These are phyloP conservation scores for Ophiostoma ips DNA, from an alignment of 2,329 filamentous ascomycete species.

Conservation along the genomic window DNA sequence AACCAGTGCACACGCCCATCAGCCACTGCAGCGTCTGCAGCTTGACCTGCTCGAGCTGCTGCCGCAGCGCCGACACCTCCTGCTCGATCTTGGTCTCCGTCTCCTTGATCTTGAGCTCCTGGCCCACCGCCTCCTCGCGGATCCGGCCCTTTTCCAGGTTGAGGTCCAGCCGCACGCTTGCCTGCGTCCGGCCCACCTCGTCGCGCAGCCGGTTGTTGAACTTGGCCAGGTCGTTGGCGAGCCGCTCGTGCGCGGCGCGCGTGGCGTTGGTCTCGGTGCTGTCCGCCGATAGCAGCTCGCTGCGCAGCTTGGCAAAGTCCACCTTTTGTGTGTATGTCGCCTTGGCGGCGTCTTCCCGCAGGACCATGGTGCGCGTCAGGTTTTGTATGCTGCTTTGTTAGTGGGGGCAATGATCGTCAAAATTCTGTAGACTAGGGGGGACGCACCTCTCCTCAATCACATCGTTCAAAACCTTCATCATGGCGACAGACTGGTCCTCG, in stretches of 20 bases:
- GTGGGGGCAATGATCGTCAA: background rate
- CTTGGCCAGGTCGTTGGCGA: conserved; percentile 91
- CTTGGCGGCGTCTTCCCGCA: conserved; percentile 81
- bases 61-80: conserved; percentile 78
- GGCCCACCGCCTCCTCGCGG: conserved; percentile 85
- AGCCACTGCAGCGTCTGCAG: conserved; percentile 97
- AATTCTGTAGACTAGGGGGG: too few species aligned
- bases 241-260: conserved; percentile 74
- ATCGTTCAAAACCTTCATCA: conserved; percentile 95
- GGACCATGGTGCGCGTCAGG: conserved; percentile 91
- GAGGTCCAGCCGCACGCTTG: conserved; percentile 78
- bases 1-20: conserved; percentile 67
- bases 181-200: conserved; percentile 88
- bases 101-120: conserved; percentile 97
- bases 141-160: conserved; percentile 96
- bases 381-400: conserved; percentile 66
- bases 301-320: conserved; percentile 93
- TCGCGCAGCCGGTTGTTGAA: conserved; percentile 78
- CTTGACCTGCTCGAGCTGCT: conserved; percentile 93
- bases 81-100: conserved; percentile 98
- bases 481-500: conserved; percentile 87
- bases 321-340: conserved; percentile 79
- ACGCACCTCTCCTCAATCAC: conserved; percentile 82
- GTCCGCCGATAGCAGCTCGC: conserved; percentile 83
- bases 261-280: conserved; percentile 83